phyloP scores from a whole-genome alignment of 805 yeast genomes.

The Hanseniaspora lachancei region DNA sequence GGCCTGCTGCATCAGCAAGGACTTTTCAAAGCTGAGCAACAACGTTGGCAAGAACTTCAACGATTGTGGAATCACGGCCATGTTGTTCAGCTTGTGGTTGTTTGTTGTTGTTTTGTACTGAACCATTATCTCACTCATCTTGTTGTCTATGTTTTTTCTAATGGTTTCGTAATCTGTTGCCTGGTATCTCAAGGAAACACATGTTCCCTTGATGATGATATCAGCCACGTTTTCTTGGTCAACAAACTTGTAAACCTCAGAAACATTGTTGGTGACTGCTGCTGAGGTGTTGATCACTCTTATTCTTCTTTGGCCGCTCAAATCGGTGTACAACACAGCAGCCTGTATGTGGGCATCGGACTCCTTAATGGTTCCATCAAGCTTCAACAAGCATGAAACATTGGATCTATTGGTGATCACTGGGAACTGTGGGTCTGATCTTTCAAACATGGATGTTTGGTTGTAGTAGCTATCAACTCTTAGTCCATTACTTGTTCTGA shows the following conservation, averaged over 20 bases:
- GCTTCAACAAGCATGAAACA: slow-evolving; percentile 55
- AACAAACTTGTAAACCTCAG: slow-evolving; percentile 63
- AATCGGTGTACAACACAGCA: slow-evolving; percentile 72
- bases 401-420: slow-evolving; percentile 52
- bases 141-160: slow-evolving; percentile 40
- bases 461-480: slow-evolving; percentile 71
- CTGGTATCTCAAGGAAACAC: slow-evolving; percentile 20
- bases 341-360: slow-evolving; percentile 83
- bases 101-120: slow-evolving; percentile 41
- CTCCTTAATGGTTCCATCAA: slow-evolving; percentile 46
- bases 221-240: slow-evolving; percentile 58
- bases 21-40: slow-evolving; percentile 55
- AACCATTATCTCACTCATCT: slow-evolving; percentile 43
- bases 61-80: slow-evolving; percentile 70
- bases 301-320: slow-evolving; percentile 64
- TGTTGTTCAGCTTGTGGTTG: slow-evolving; percentile 30
- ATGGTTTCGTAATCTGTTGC: slow-evolving; percentile 35
- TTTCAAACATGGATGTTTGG: slow-evolving; percentile 31
- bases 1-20: slow-evolving; percentile 40
- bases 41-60: slow-evolving; percentile 58
- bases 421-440: slow-evolving; percentile 49
- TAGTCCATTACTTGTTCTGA: slow-evolving; percentile 78
- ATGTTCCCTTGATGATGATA: slow-evolving; percentile 39
- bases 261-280: slow-evolving; percentile 61
- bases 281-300: slow-evolving; percentile 76